These are phyloP conservation scores for Cryptococcus sp. DNA, from an alignment of 1,284 basidiomycete genomes.

Conservation along the genomic window DNA sequence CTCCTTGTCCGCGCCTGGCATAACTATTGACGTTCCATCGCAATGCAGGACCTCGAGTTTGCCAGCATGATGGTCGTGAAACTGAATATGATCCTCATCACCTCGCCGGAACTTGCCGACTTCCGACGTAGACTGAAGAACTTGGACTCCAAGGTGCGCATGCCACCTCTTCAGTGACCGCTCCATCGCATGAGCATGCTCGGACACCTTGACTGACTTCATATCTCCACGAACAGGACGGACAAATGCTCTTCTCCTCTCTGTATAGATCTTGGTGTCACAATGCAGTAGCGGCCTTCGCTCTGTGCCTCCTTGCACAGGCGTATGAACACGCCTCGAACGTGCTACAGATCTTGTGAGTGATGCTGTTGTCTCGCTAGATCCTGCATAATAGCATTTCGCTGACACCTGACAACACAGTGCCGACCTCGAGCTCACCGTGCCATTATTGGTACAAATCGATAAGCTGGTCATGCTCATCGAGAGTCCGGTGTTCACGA, in stretches of 20 bases:
- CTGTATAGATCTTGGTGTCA: slow-evolving; percentile 98
- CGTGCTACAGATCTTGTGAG: slow-evolving; percentile 92
- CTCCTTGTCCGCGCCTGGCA: too few relatives aligned
- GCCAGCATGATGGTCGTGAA: slow-evolving; percentile 97
- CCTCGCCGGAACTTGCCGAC: slow-evolving; percentile 90
- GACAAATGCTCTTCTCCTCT: slow-evolving; percentile 83
- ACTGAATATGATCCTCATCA: slow-evolving; percentile 93
- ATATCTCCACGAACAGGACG: slow-evolving; percentile 65
- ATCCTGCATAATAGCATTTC: neutral
- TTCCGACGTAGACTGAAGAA: slow-evolving; percentile 91
- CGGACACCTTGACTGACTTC: neutral
- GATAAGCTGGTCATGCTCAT: slow-evolving; percentile 98
- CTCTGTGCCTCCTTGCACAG: slow-evolving; percentile 92
- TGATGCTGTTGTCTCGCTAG: slow-evolving; percentile 13
- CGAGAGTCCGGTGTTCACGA: slow-evolving; percentile 97
- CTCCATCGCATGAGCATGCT: neutral
- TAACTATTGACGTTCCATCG: too few relatives aligned
- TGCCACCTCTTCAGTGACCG: neutral
- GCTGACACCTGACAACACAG: slow-evolving; percentile 55
- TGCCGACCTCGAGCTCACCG: slow-evolving; percentile 94
- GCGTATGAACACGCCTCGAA: slow-evolving; percentile 99
- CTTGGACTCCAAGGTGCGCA: slow-evolving; percentile 80
- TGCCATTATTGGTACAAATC: slow-evolving; percentile 90
- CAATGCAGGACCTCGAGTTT: slow-evolving; percentile 83
- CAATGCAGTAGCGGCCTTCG: slow-evolving; percentile 94